These are phyloP conservation scores for Trichoderma lentiforme DNA, from an alignment of 2,329 filamentous ascomycete genomes.

Conservation along the genomic window DNA sequence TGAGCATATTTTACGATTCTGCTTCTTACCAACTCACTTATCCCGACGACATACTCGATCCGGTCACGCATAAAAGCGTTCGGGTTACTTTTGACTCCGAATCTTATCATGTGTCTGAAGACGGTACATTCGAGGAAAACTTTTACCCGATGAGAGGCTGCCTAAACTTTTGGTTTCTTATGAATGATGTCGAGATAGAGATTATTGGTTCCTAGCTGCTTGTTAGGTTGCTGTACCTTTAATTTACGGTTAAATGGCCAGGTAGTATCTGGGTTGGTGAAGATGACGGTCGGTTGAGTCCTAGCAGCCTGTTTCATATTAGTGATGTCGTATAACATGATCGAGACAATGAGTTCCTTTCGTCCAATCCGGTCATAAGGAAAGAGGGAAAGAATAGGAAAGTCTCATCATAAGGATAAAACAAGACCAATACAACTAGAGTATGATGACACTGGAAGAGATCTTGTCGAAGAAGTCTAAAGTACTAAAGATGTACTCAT, in stretches of 20 bases:
- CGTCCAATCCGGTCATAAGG: neutral
- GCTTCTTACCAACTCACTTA: neutral
- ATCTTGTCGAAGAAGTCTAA: neutral
- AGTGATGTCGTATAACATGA: neutral
- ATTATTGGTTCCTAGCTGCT: neutral
- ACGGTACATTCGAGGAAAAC: neutral
- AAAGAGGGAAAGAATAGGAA: neutral
- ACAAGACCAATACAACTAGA: neutral
- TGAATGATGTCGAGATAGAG: neutral
- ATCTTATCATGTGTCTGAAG: neutral
- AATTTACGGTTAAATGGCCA: neutral
- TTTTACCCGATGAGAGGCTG: neutral
- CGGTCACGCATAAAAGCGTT: neutral
- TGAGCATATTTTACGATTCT: neutral
- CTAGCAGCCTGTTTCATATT: neutral
- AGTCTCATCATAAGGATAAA: neutral
- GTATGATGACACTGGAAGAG: neutral
- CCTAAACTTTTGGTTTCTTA: neutral
- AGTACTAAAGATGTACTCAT: neutral
- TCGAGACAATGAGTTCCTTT: neutral
- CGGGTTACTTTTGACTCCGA: neutral
- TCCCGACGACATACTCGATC: neutral
- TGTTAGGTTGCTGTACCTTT: neutral
- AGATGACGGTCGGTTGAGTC: neutral
- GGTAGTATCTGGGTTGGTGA: neutral